Evolutionary conservation across 164 flowering plant genomes (phyloP), one percentile per base, ranked within the genome.

Genomic region (Cinnamomum chago): DNA sequence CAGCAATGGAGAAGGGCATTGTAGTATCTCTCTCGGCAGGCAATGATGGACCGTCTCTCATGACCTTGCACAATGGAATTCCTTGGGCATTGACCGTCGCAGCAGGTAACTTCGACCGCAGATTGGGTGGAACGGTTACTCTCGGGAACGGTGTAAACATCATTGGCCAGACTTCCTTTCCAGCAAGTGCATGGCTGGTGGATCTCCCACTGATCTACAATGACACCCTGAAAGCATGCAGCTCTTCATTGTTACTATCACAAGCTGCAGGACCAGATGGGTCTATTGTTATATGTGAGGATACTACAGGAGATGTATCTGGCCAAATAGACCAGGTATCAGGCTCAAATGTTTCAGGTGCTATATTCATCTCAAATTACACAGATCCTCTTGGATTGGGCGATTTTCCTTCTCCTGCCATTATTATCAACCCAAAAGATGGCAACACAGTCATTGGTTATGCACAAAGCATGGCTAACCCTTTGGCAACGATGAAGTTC

Each of bases 41-140:
- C 23, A 86, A 86, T 65, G 40, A 2, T 0, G 86, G 86, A 1
- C 76, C 83, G 3, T 66, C 67, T 47, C 68, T 70, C 15, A 68
- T 75, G 72, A 76, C 79, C 14, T 79, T 76, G 0, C 25, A 12
- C 13, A 84, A 86, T 65, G 82, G 85, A 52, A 87, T 87, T 66
- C 87, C 89, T 14, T 86, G 89, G 89, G 72, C 84, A 65, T 83
- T 77, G 22, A 83, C 87, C 0, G 79, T 86, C 18, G 89, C 84
- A 27, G 85, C 89, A 0, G 82, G 84, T 4, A 83, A 84, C 0
- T 62, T 83, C 5, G 83, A 83, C 30, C 60, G 85, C 50, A 67
- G 64, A 2, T 83, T 64, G 15, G 67, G 58, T 0, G 86, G 79
- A 12, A 12, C 18, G n/a, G 75, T 80, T 55, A 79, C 65, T 20